Evolutionary conservation across 305 asterid species (phyloP).

Genomic region (Plantago coronopus): DNA sequence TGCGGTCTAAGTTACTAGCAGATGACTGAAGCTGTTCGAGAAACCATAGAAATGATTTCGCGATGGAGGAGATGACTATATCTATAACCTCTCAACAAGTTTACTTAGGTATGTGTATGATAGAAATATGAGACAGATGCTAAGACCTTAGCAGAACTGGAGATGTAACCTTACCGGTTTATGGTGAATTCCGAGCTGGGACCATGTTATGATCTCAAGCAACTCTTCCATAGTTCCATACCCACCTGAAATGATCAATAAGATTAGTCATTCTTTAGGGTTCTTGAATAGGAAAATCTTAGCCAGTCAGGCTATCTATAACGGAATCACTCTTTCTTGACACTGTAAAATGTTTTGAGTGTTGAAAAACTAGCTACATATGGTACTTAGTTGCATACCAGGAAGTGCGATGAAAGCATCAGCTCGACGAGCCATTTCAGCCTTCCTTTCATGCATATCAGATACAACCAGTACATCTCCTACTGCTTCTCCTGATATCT

Average conservation of each 20-base stretch:
- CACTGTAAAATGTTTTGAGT: too few relatives aligned
- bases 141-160: background rate
- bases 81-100: too few relatives aligned
- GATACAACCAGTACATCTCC: conserved; percentile 58
- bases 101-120: background rate
- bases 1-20: background rate
- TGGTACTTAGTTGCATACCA: conserved; percentile 22
- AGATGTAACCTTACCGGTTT: conserved; percentile 44
- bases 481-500: conserved; percentile 59
- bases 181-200: conserved; percentile 69
- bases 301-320: background rate
- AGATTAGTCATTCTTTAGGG: background rate
- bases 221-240: conserved; percentile 75
- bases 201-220: conserved; percentile 71
- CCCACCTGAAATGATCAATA: conserved; percentile 43
- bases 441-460: conserved; percentile 72
- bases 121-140: background rate
- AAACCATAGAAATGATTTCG: background rate
- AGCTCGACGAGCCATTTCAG: conserved; percentile 59
- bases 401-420: conserved; percentile 66
- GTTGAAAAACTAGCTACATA: background rate
- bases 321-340: too few relatives aligned
- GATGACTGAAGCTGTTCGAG: background rate
- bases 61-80: background rate
- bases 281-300: background rate